phyloP scores from a whole-genome alignment of 2,329 filamentous ascomycete species.

The Fusarium penzigii region DNA sequence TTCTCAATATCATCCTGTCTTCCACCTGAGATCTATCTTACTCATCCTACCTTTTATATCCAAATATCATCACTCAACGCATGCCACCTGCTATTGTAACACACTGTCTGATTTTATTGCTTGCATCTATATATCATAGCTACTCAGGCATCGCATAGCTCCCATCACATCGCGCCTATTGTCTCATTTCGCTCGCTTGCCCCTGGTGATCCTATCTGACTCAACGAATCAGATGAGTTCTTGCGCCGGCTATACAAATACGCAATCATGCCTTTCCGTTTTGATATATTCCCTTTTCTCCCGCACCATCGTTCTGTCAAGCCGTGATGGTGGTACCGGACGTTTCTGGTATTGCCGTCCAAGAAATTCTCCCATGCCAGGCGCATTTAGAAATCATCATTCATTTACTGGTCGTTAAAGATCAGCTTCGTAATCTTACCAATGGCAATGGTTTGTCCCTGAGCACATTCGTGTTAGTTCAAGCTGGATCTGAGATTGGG shows the following conservation, averaged over 20 bases:
- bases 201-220: constrained; percentile 9
- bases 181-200: constrained; percentile 1
- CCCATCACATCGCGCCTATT: constrained; percentile 19
- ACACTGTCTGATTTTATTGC: constrained; percentile 12
- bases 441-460: constrained; percentile 99
- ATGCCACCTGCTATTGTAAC: neutral
- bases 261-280: constrained; percentile 3
- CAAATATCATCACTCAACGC: no score
- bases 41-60: no score
- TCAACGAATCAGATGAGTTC: constrained; percentile 13
- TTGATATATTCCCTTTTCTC: constrained; percentile 2
- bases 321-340: neutral
- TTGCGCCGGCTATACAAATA: constrained; percentile 22
- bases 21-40: no score
- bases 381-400: constrained; percentile 13
- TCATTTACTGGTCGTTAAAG: constrained; percentile 37
- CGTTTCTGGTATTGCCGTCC: constrained; percentile 3
- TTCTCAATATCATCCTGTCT: no score
- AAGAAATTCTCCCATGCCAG: neutral
- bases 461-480: constrained; percentile 32
- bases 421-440: constrained; percentile 96
- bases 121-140: constrained; percentile 23
- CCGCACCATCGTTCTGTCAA: constrained; percentile 1
- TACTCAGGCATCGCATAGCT: constrained; percentile 18
- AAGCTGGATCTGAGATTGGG: constrained; percentile 10